These are phyloP conservation scores for Emmonsiellopsis sp. DNA, from an alignment of 2,329 filamentous ascomycete species.

Conservation along the genomic window DNA sequence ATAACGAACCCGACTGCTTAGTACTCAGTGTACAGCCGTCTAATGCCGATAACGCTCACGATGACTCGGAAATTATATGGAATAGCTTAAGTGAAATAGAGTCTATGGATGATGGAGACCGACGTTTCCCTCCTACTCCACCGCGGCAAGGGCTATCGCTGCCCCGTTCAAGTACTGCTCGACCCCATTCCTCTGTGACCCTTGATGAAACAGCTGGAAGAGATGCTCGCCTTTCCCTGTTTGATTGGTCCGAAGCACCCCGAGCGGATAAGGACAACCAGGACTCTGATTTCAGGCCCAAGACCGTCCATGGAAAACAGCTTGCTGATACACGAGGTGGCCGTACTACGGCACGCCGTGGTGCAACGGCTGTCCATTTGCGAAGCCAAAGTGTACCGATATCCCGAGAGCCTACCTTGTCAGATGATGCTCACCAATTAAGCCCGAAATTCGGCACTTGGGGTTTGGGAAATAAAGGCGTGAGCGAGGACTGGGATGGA, in stretches of 20 bases:
- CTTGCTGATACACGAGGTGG: constrained; percentile 47
- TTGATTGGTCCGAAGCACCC: constrained; percentile 56
- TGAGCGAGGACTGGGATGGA: constrained; percentile 60
- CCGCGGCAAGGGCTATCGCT: background rate
- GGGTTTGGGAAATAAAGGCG: constrained; percentile 57
- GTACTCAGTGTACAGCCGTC: background rate
- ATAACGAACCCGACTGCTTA: background rate
- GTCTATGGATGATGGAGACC: background rate
- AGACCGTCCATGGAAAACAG: constrained; percentile 56
- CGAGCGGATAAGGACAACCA: constrained; percentile 44
- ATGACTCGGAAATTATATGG: background rate
- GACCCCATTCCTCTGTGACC: constrained; percentile 6
- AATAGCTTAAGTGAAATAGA: background rate
- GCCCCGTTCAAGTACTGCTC: background rate
- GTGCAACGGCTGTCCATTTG: constrained; percentile 50
- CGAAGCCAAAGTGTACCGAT: constrained; percentile 59
- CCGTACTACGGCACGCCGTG: constrained; percentile 47
- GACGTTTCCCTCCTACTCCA: background rate
- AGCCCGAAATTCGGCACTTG: constrained; percentile 54
- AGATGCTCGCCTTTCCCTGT: constrained; percentile 27
- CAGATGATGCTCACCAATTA: constrained; percentile 42
- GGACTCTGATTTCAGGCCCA: constrained; percentile 46
- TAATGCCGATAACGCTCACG: background rate
- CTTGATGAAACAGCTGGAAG: constrained; percentile 5
- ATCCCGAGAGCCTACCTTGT: constrained; percentile 40